phyloP scores from a whole-genome alignment of 768 basidiomycete species.

The Tylopilus intermedius region DNA sequence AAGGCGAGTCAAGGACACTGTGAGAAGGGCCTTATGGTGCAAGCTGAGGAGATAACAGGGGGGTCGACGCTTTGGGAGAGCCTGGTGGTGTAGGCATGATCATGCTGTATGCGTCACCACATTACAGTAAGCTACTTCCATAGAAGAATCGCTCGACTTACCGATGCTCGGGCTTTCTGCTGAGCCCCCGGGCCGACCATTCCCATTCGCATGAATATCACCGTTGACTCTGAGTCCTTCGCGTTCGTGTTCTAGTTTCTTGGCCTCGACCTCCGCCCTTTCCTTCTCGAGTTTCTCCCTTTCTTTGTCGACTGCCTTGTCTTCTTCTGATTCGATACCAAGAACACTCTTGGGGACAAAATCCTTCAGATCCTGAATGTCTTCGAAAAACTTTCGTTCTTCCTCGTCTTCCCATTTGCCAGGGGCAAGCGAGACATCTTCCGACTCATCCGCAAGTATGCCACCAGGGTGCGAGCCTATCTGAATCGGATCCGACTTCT shows the following conservation, averaged over 20 bases:
- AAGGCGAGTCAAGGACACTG: slow-evolving; percentile 81
- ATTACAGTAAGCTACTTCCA: slow-evolving; percentile 36
- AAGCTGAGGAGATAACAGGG: slow-evolving; percentile 62
- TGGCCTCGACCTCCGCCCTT: slow-evolving; percentile 58
- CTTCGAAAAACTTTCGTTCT: slow-evolving; percentile 90
- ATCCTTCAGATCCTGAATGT: slow-evolving; percentile 85
- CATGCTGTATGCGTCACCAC: slow-evolving; percentile 29
- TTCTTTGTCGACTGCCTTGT: slow-evolving; percentile 40
- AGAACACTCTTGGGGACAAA: slow-evolving; percentile 87
- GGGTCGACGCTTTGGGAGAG: slow-evolving; percentile 58
- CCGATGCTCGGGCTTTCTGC: slow-evolving; percentile 20
- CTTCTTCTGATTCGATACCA: slow-evolving; percentile 50
- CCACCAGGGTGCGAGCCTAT: slow-evolving; percentile 52
- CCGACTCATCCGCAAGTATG: slow-evolving; percentile 48
- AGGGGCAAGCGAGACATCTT: slow-evolving; percentile 43
- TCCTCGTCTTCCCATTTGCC: slow-evolving; percentile 99
- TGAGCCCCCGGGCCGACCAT: slow-evolving; percentile 1
- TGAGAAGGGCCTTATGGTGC: slow-evolving; percentile 85
- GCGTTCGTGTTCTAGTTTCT: slow-evolving; percentile 74
- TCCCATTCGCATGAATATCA: slow-evolving; percentile 20
- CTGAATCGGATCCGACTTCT: slow-evolving; percentile 76
- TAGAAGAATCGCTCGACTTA: slow-evolving; percentile 10
- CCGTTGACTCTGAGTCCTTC: slow-evolving; percentile 50
- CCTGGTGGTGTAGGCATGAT: slow-evolving; percentile 59
- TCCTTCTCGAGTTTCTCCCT: slow-evolving; percentile 51